phyloP scores from a whole-genome alignment of 495 filamentous ascomycete genomes.

The Annulohypoxylon moriforme region DNA sequence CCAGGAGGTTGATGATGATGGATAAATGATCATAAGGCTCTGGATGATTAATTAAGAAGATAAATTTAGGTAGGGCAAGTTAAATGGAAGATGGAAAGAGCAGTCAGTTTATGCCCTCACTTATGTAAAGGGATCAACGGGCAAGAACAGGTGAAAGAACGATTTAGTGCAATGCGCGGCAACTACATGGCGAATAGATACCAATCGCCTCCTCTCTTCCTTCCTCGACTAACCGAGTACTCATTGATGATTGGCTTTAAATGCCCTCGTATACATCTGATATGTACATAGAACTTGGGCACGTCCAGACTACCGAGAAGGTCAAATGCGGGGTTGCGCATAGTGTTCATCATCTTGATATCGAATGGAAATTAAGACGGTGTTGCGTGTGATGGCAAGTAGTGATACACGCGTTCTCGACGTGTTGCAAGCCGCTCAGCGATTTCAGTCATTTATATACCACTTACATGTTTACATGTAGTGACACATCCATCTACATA shows the following conservation, averaged over 20 bases:
- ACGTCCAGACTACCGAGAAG: conserved; percentile 29
- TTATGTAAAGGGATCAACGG: conserved; percentile 22
- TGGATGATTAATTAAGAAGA: neutral
- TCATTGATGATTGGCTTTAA: conserved; percentile 28
- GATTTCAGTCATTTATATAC: neutral
- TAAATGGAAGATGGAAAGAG: conserved; percentile 1
- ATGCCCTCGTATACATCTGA: conserved; percentile 19
- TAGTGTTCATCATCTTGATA: conserved; percentile 33
- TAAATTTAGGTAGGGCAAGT: neutral
- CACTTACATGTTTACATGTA: neutral
- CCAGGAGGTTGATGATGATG: neutral
- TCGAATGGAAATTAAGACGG: conserved; percentile 20
- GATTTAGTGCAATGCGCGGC: neutral
- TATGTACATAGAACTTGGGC: conserved; percentile 27
- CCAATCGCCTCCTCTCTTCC: neutral
- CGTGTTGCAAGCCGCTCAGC: conserved; percentile 7
- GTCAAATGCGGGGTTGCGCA: conserved; percentile 41
- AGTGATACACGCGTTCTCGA: conserved; percentile 13
- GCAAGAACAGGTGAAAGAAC: conserved; percentile 6
- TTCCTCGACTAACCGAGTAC: conserved; percentile 14
- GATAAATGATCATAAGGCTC: neutral
- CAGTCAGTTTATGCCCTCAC: neutral
- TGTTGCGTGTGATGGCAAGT: conserved; percentile 23
- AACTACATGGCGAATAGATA: conserved; percentile 5
- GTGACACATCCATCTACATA: neutral